Base-by-base conservation (phyloP, 768 basidiomycete genomes). In the Psilocybe sp. region DNA sequence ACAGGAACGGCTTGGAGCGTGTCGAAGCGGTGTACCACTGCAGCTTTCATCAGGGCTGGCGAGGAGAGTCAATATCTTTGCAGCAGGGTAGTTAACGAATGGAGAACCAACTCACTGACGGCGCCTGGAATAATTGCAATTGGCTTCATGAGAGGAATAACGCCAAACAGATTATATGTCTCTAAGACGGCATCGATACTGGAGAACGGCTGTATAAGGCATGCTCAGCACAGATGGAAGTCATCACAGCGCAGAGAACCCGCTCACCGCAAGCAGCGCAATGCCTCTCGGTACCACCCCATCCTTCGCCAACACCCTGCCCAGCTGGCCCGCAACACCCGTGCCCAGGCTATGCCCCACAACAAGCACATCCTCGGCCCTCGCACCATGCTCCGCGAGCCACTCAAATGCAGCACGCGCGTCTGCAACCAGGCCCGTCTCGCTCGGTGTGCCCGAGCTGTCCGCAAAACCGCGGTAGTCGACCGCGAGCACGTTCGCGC, bases 381-480 rank as follows among this genome's bases (percentile, higher is more conserved):
- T 65, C 8, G 83, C 85, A 14, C 85, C 86, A 16, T 79, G 73
- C 1, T 65, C 64, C 8, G 81, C 60, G 7, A 93, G 67, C 85
- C 87, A 97, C 59, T 89, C 79, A 79, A 84, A 96, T 0, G 86
- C 90, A 0, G 90, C 78, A 35, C 80, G 73, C 1, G 89, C 92
- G 61, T 98, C 90, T 2, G 62, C 67, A 1, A 80, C 64, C 0
- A 98, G 71, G 0, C 95, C 96, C 10, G 64, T 65, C 64, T 95
- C 87, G 19, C 79, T 84, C 0, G 96, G 96, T 0, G 67, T 65
- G 1, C 92, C 92, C 1, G 80, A 77, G 47, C 92, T 95, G 61
- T 98, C 94, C 1, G 74, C 96, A 59, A 88, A 98, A 1, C 95
- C 95, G 43, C 95, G 82, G 64, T 98, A 98, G 68, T 98, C 96